Evolutionary conservation across 2,329 filamentous ascomycete genomes (phyloP).

Genomic region (Aspergillus vadensis): DNA sequence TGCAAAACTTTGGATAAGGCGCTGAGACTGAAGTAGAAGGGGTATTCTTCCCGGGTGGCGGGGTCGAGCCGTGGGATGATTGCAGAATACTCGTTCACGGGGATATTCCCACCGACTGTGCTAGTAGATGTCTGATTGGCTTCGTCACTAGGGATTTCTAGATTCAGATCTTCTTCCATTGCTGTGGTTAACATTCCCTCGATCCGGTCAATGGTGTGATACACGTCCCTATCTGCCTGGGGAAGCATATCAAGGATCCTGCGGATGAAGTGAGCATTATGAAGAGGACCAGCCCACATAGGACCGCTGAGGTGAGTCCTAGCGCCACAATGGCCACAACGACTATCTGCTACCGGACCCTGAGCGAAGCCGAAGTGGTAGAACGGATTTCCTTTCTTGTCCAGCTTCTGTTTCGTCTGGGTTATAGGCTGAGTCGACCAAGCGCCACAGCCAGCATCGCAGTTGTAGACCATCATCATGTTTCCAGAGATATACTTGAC

Average conservation of each 20-base stretch:
- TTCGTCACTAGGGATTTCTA: conserved; percentile 22
- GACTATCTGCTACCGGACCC: conserved; percentile 65
- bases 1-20: conserved; percentile 75
- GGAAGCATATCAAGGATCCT: conserved; percentile 74
- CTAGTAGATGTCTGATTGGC: conserved; percentile 14
- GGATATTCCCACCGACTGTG: conserved; percentile 16
- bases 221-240: conserved; percentile 65
- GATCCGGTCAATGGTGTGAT: conserved; percentile 78
- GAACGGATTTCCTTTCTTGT: conserved; percentile 70
- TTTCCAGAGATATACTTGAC: conserved; percentile 91
- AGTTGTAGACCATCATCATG: conserved; percentile 91
- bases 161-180: conserved; percentile 67
- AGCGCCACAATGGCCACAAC: conserved; percentile 80
- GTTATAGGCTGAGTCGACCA: conserved; percentile 83
- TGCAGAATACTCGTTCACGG: conserved; percentile 25
- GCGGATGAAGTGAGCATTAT: conserved; percentile 80
- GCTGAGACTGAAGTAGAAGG: conserved; percentile 84
- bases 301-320: conserved; percentile 88
- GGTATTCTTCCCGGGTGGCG: conserved; percentile 69
- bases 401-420: conserved; percentile 64
- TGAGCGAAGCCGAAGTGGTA: conserved; percentile 78
- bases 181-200: conserved; percentile 91
- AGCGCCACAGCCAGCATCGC: conserved; percentile 86
- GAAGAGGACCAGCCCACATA: conserved; percentile 91
- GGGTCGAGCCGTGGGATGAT: conserved; percentile 56